A percentile compares a stretch with the other conserved stretches of the same genome.
These are phyloP conservation scores for Calycina marina DNA, from an alignment of 2,329 filamentous ascomycete species.

Conservation along the genomic window DNA sequence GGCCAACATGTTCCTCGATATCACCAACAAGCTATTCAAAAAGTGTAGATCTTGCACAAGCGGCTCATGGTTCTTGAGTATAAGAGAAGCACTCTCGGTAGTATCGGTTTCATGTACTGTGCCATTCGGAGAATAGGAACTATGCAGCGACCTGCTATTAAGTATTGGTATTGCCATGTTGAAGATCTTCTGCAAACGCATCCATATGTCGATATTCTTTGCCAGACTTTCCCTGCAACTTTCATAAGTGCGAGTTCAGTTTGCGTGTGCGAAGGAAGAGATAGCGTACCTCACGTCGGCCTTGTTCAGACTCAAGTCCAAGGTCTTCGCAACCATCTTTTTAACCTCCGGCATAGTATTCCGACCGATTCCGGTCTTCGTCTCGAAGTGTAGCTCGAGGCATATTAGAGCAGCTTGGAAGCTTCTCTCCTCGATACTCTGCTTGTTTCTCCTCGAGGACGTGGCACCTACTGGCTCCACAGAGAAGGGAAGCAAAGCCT, in stretches of 20 bases:
- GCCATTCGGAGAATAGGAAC: conserved; percentile 36
- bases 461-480: conserved; percentile 6
- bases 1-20: conserved; percentile 48
- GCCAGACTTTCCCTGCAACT: conserved; percentile 39
- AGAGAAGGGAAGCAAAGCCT: conserved; percentile 12
- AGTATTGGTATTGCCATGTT: conserved; percentile 44
- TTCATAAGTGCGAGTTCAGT: conserved; percentile 4
- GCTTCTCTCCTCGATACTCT: conserved; percentile 48
- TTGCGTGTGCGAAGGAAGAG: not conserved
- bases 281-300: conserved; percentile 39
- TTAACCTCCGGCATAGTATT: conserved; percentile 32
- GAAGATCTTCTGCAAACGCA: conserved; percentile 48
- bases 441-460: conserved; percentile 13
- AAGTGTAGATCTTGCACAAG: conserved; percentile 48
- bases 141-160: conserved; percentile 42
- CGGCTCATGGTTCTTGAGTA: conserved; percentile 44
- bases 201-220: conserved; percentile 50
- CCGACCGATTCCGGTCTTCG: conserved; percentile 38
- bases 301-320: conserved; percentile 47
- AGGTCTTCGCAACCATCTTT: conserved; percentile 42
- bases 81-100: conserved; percentile 46
- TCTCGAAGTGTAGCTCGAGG: conserved; percentile 45
- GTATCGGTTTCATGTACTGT: conserved; percentile 41
- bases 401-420: conserved; percentile 46
- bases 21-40: conserved; percentile 53